A percentile compares a stretch with the other conserved stretches of the same genome.
phyloP scores from a whole-genome alignment of 148 eudicot species.

The Limonium bicolor region DNA sequence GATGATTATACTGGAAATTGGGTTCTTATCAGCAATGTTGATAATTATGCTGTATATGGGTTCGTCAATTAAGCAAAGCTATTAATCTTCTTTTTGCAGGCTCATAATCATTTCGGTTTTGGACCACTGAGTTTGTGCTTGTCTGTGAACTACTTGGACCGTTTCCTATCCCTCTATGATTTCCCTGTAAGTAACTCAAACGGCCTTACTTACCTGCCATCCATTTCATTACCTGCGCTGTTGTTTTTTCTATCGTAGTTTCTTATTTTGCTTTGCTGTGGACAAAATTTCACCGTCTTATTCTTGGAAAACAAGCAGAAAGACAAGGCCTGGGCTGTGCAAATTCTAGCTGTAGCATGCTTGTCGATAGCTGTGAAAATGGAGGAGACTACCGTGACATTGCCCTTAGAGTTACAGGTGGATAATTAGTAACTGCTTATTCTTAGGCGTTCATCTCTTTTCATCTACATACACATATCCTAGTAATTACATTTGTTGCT shows the following conservation, averaged over 20 bases:
- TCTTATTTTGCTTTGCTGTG: neutral
- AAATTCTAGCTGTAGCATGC: constrained; percentile 74
- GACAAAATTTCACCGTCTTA: neutral
- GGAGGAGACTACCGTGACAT: constrained; percentile 50
- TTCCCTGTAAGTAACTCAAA: constrained; percentile 46
- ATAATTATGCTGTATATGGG: neutral
- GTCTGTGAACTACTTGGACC: constrained; percentile 70
- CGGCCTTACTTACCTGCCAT: neutral
- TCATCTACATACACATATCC: neutral
- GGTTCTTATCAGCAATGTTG: neutral
- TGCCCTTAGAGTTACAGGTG: constrained; percentile 54
- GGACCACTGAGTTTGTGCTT: constrained; percentile 44
- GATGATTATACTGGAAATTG: neutral
- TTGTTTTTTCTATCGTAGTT: constrained; percentile 2
- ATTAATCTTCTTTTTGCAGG: constrained; percentile 36
- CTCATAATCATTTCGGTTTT: constrained; percentile 45
- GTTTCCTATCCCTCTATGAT: constrained; percentile 42
- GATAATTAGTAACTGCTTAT: too few relatives aligned
- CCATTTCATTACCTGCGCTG: neutral
- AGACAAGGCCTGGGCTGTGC: constrained; percentile 54
- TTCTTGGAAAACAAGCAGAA: constrained; percentile 13
- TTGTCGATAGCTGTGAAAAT: constrained; percentile 76
- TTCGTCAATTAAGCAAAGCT: neutral
- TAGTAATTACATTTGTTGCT: neutral
- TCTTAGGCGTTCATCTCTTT: neutral